Percentiles rank a stretch among this genome's conserved stretches.
phyloP scores from a whole-genome alignment of 129 eudicot genomes.

The Flaveria robusta region DNA sequence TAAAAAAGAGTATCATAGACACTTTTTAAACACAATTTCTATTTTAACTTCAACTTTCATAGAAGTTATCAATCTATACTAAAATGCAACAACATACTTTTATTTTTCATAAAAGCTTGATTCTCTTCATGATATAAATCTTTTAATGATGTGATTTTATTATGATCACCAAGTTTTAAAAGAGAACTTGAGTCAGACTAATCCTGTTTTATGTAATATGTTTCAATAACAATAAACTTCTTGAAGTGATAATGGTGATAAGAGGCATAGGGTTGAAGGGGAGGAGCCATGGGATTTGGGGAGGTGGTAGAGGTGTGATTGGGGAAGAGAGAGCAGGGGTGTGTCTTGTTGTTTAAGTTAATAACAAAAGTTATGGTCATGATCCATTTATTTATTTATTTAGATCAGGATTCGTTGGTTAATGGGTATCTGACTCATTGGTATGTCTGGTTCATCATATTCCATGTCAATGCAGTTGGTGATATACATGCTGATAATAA shows the following conservation, averaged over 20 bases:
- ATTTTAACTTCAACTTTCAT: background rate
- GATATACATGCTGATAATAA: constrained; percentile 29
- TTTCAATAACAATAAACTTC: background rate
- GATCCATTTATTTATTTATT: background rate
- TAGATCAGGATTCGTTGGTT: background rate
- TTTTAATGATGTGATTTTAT: background rate
- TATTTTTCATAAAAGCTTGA: too few relatives aligned
- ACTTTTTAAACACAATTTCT: background rate
- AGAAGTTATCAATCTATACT: background rate
- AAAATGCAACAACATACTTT: background rate
- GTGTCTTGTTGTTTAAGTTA: constrained; percentile 27
- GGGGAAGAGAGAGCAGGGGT: constrained; percentile 17
- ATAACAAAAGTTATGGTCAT: background rate
- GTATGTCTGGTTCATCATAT: background rate
- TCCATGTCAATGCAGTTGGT: constrained; percentile 14
- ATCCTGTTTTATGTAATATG: background rate
- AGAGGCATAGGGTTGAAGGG: background rate
- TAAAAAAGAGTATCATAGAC: background rate
- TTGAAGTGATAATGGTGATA: background rate
- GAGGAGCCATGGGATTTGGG: background rate
- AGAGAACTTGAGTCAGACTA: background rate
- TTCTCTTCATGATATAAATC: constrained; percentile 1
- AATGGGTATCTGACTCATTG: too few relatives aligned
- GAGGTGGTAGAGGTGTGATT: background rate
- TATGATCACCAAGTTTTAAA: background rate